Conservation (phyloP, 495 filamentous ascomycete species). For the Tuber melanosporum region DNA sequence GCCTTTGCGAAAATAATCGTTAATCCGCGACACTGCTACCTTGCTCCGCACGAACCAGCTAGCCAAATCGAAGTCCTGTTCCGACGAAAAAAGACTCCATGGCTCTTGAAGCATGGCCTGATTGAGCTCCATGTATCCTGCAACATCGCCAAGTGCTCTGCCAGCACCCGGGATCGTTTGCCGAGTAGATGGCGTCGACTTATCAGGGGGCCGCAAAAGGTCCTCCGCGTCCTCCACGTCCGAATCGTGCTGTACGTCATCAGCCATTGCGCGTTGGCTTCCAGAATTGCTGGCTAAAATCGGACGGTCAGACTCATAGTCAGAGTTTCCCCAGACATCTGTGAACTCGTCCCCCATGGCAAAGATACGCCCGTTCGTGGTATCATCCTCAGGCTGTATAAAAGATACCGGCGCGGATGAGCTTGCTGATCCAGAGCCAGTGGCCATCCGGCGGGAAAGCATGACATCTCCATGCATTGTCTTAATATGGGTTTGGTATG, state of each 20-base stretch:
- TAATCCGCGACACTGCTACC: too few species aligned
- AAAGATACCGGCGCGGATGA: background rate
- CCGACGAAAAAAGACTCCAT: too few species aligned
- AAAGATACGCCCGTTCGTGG: background rate
- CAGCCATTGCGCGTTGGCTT: background rate
- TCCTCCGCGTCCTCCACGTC: background rate
- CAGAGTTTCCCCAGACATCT: background rate
- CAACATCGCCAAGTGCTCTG: too few species aligned
- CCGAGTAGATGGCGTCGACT: too few species aligned
- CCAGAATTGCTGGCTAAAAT: background rate
- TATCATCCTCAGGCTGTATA: background rate
- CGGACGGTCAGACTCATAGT: background rate
- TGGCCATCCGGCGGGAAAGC: too few species aligned
- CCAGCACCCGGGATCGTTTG: too few species aligned
- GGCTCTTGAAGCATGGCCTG: too few species aligned
- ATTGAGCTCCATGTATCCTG: too few species aligned
- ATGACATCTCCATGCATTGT: background rate
- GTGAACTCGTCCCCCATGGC: background rate
- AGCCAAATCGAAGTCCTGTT: too few species aligned
- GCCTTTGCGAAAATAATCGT: conserved; percentile 1
- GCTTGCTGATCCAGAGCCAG: background rate
- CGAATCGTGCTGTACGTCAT: background rate
- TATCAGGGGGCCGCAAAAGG: too few species aligned
- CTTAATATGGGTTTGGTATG: background rate
- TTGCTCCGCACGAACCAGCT: too few species aligned